Percentiles rank a stretch among this genome's conserved stretches.
Evolutionary conservation across 176 grass and related monocot species (phyloP).

Genomic region (Hordeum marinum): DNA sequence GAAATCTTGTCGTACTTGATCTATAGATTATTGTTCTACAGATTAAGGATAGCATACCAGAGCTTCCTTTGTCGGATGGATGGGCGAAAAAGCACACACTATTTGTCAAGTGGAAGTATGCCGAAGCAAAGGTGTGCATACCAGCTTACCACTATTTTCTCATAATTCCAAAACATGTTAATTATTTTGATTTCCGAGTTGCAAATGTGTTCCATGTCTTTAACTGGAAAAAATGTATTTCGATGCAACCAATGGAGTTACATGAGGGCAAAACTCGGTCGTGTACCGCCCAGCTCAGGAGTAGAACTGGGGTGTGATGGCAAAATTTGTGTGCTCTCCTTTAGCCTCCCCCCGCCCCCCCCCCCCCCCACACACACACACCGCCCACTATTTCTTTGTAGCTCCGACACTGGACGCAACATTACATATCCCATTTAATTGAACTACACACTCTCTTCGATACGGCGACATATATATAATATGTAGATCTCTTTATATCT

Average conservation of each 20-base stretch:
- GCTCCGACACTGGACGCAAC: neutral
- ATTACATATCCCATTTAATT: neutral
- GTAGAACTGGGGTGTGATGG: too few species aligned
- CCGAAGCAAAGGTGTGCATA: slow-evolving; percentile 66
- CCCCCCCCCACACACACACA: too few species aligned
- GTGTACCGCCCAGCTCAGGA: too few species aligned
- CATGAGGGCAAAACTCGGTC: too few species aligned
- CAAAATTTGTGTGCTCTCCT: neutral
- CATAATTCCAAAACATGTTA: neutral
- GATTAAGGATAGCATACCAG: slow-evolving; percentile 64
- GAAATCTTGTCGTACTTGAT: neutral
- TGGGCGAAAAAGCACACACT: slow-evolving; percentile 69
- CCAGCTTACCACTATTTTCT: neutral
- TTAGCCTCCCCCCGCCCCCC: neutral
- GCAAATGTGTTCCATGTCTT: neutral
- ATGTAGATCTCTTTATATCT: neutral
- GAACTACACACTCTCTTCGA: neutral
- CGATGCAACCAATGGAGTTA: neutral
- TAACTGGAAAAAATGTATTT: neutral
- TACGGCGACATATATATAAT: neutral
- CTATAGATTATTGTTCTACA: slow-evolving; percentile 25
- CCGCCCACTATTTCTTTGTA: neutral
- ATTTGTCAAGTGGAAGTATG: slow-evolving; percentile 82
- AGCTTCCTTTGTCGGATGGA: slow-evolving; percentile 56
- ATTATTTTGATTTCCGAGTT: slow-evolving; percentile 3